Conservation (phyloP, 78 protist species). For the Dictyostelium capitatum region DNA sequence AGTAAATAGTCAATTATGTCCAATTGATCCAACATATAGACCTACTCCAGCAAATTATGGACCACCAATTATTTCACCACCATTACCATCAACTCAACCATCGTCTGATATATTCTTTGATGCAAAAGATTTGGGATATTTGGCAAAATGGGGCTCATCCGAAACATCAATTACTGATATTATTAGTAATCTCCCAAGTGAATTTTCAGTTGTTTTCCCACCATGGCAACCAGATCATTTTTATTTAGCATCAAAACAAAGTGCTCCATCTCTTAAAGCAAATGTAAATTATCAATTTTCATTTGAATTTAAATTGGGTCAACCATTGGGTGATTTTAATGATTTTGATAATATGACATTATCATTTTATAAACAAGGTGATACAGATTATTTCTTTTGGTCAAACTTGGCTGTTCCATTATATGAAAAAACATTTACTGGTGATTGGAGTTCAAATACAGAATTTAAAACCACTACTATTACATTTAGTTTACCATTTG, state of each 20-base stretch:
- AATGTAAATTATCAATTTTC: not conserved
- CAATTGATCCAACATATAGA: slow-evolving; percentile 27
- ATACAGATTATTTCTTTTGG: not conserved
- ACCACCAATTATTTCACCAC: slow-evolving; percentile 29
- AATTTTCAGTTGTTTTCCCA: not conserved
- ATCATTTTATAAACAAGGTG: not conserved
- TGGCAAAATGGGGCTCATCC: not conserved
- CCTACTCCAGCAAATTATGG: not conserved
- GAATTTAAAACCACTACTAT: not conserved
- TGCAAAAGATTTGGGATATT: not conserved
- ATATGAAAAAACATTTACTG: not conserved
- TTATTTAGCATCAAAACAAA: not conserved
- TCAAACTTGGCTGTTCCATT: not conserved
- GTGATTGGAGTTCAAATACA: slow-evolving; percentile 6
- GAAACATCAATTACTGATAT: not conserved
- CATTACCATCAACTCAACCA: not conserved
- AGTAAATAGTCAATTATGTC: not conserved
- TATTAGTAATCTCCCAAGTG: not conserved
- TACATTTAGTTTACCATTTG: not conserved
- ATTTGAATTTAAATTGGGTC: not conserved
- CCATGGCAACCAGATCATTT: not conserved
- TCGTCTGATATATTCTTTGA: not conserved
- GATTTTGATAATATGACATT: slow-evolving; percentile 6
- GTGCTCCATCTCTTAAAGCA: slow-evolving; percentile 20
- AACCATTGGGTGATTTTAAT: not conserved